phyloP scores from a whole-genome alignment of 805 yeast species.

The Debaryomyces hansenii region DNA sequence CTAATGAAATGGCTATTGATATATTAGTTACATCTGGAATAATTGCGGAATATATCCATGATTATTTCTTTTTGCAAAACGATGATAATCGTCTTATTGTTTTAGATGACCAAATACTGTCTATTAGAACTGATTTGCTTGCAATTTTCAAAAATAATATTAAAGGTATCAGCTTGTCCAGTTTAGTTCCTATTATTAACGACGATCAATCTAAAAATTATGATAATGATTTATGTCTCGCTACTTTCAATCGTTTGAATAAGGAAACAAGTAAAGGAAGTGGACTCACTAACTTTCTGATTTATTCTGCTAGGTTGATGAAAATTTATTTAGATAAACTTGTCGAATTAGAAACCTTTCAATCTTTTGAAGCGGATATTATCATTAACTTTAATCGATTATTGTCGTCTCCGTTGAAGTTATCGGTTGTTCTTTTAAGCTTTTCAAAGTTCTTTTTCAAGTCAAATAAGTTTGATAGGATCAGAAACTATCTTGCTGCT shows the following conservation, averaged over 20 bases:
- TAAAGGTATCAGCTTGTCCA: not conserved
- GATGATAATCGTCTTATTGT: not conserved
- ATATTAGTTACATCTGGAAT: constrained; percentile 6
- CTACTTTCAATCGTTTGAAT: not conserved
- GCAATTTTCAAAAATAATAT: not conserved
- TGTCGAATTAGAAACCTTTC: constrained; percentile 14
- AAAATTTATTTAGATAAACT: constrained; percentile 11
- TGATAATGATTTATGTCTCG: not conserved
- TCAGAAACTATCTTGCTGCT: constrained; percentile 62
- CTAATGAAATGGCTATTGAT: constrained; percentile 5
- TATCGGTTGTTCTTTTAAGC: constrained; percentile 29
- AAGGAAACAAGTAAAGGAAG: not conserved
- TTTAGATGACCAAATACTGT: not conserved
- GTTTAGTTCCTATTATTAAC: not conserved
- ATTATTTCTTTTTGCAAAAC: constrained; percentile 16
- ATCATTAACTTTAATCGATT: constrained; percentile 31
- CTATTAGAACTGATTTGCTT: not conserved
- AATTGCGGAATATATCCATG: constrained; percentile 20
- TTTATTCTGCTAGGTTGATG: constrained; percentile 19
- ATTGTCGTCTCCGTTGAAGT: constrained; percentile 29
- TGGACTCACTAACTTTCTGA: not conserved
- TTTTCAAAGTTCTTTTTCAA: constrained; percentile 36
- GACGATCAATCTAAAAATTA: not conserved
- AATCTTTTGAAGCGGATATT: constrained; percentile 18
- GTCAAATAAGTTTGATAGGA: constrained; percentile 43